These are phyloP conservation scores for Berberis vulgaris DNA, from an alignment of 164 flowering plant genomes.

Conservation along the genomic window DNA sequence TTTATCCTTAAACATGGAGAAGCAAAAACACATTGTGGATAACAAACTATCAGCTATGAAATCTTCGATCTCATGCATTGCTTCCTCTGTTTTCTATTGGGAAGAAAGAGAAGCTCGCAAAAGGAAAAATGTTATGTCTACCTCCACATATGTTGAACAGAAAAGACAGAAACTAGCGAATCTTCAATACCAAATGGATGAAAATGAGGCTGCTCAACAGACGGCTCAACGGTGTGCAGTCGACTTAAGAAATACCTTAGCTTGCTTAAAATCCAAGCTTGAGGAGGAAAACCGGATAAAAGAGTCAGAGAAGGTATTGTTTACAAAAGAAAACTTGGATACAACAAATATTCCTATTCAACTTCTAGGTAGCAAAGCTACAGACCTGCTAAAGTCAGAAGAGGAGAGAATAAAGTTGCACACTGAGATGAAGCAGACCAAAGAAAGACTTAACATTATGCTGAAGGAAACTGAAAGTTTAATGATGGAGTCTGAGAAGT, in stretches of 20 bases:
- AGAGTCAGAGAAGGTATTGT: slow-evolving; percentile 70
- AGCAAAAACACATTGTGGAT: slow-evolving; percentile 24
- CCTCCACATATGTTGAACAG: slow-evolving; percentile 24
- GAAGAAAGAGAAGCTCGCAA: slow-evolving; percentile 63
- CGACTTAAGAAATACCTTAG: slow-evolving; percentile 33
- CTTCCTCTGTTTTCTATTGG: slow-evolving; percentile 51
- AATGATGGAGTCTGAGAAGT: slow-evolving; percentile 25
- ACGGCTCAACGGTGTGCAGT: slow-evolving; percentile 39
- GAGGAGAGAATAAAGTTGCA: slow-evolving; percentile 68
- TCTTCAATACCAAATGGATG: slow-evolving; percentile 32
- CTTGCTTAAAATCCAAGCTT: slow-evolving; percentile 41
- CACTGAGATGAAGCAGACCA: slow-evolving; percentile 37
- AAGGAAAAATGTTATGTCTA: slow-evolving; percentile 28
- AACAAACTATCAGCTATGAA: slow-evolving; percentile 62
- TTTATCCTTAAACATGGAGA: slow-evolving; percentile 29
- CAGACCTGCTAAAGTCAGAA: slow-evolving; percentile 70
- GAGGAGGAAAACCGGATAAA: slow-evolving; percentile 51
- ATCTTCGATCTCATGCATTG: slow-evolving; percentile 37
- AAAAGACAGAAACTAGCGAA: slow-evolving; percentile 39
- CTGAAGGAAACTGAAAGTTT: slow-evolving; percentile 36
- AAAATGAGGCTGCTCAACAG: slow-evolving; percentile 27
- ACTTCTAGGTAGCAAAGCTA: slow-evolving; percentile 54
- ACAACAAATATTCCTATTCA: slow-evolving; percentile 24
- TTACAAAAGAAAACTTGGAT: slow-evolving; percentile 67
- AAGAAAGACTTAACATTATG: slow-evolving; percentile 38